Percentiles rank a stretch among this genome's conserved stretches.
phyloP scores from a whole-genome alignment of 2,329 filamentous ascomycete genomes.

The Eurotiales sp. region DNA sequence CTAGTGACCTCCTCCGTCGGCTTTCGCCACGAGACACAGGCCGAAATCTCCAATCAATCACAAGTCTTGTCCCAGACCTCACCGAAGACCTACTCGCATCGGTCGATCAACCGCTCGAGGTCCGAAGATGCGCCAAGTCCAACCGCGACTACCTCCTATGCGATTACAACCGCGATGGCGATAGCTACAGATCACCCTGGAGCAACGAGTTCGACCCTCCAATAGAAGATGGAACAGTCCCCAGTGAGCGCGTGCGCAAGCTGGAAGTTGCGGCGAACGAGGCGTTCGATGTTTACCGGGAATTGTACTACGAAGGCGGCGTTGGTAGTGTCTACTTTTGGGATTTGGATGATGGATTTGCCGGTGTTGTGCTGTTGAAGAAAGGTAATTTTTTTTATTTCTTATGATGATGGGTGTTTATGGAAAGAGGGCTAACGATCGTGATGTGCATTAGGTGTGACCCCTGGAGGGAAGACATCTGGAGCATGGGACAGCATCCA shows the following conservation, averaged over 20 bases:
- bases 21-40: constrained; percentile 92
- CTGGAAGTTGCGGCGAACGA: constrained; percentile 94
- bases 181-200: constrained; percentile 98
- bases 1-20: constrained; percentile 92
- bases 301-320: constrained; percentile 89
- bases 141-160: constrained; percentile 96
- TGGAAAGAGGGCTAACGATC: not conserved
- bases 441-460: constrained; percentile 51
- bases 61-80: constrained; percentile 81
- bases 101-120: constrained; percentile 88
- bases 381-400: too few relatives aligned
- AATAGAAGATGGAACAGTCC: constrained; percentile 79
- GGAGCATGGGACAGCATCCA: constrained; percentile 98
- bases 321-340: constrained; percentile 96
- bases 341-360: constrained; percentile 97
- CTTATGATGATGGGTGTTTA: not conserved
- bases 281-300: constrained; percentile 93
- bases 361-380: constrained; percentile 91
- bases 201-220: constrained; percentile 97
- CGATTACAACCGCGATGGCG: constrained; percentile 99
- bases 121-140: constrained; percentile 80
- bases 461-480: constrained; percentile 63
- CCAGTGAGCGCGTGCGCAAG: constrained; percentile 83
- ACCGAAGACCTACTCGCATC: constrained; percentile 97
- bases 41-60: constrained; percentile 82